Base-by-base conservation (phyloP, 148 eudicot species). In the Tetragonia tetragonoides region DNA sequence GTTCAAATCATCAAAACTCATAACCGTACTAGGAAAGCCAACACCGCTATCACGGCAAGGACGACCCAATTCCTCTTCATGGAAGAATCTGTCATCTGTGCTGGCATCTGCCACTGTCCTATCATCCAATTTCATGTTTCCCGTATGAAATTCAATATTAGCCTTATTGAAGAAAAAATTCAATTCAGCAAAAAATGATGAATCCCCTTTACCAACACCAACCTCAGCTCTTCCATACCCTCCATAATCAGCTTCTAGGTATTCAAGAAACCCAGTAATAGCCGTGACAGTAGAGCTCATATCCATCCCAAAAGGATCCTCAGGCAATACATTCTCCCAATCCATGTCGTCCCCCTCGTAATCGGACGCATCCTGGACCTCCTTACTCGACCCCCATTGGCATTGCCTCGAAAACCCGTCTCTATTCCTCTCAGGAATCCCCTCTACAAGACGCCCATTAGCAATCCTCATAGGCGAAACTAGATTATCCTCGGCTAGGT, bases 271-370 rank as follows among this genome's bases (percentile, higher is more conserved):
- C 24, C 92, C 96, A 4, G 88, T 92, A 73, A 95, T 82, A n/a
- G 97, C 97, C 0, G 96, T 88, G 24, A 92, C 57, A 15, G 97
- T 92, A 7, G 91, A 86, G 70, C 87, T 85, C 66, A 91, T 91
- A 84, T 90, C 89, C 99, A 96, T 96, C 47, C 87, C 96, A 83
- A 93, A 96, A 28, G 98, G 99, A 83, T 93, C 99, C 5, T 91
- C 87, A 28, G 99, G 99, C 84, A 96, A 87, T 65, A 89, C 87
- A 68, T 91, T 93, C 5, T 67, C 79, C 77, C 74, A 70, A 47
- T 84, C 86, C 77, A 75, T 74, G 59, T 70, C 77, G 51, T 85
- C 88, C 81, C 79, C 81, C 42, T 80, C 86, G 74, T 72, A 80
- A 42, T 83, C 89, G 62, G 17, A 57, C 23, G 71, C 75, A 49